Evolutionary conservation across 2,329 filamentous ascomycete genomes (phyloP).

Genomic region (Monilinia fructigena): DNA sequence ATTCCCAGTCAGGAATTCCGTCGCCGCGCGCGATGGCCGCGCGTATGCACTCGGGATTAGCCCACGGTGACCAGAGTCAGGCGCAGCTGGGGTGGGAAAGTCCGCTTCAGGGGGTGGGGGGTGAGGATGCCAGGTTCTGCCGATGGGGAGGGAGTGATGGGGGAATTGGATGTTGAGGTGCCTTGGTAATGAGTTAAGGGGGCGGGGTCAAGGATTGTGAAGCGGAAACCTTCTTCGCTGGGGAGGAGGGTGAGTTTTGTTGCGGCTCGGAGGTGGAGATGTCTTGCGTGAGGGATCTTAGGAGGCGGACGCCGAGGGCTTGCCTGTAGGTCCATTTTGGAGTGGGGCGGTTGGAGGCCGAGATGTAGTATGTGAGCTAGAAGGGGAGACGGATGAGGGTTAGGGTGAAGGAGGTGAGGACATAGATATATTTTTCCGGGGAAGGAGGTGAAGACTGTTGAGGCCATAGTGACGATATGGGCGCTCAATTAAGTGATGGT

Average conservation of each 20-base stretch:
- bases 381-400: constrained; percentile 16
- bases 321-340: constrained; percentile 19
- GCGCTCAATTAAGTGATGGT: no score
- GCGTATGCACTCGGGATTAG: constrained; percentile 40
- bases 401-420: neutral
- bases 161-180: neutral
- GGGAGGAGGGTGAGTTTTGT: neutral
- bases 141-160: constrained; percentile 23
- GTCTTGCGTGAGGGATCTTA: neutral
- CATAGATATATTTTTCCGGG: constrained; percentile 14
- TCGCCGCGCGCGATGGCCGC: constrained; percentile 27
- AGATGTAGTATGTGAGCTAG: constrained; percentile 17
- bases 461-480: neutral
- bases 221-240: neutral
- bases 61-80: constrained; percentile 47
- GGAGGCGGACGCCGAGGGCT: constrained; percentile 10
- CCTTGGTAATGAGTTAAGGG: neutral
- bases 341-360: neutral
- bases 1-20: constrained; percentile 44
- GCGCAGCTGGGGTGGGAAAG: constrained; percentile 43
- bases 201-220: neutral
- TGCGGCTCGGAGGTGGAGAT: neutral
- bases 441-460: neutral
- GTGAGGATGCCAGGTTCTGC: constrained; percentile 39
- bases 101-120: constrained; percentile 30